Base-by-base conservation (phyloP, 495 filamentous ascomycete genomes). In the Xylaria nigripes region DNA sequence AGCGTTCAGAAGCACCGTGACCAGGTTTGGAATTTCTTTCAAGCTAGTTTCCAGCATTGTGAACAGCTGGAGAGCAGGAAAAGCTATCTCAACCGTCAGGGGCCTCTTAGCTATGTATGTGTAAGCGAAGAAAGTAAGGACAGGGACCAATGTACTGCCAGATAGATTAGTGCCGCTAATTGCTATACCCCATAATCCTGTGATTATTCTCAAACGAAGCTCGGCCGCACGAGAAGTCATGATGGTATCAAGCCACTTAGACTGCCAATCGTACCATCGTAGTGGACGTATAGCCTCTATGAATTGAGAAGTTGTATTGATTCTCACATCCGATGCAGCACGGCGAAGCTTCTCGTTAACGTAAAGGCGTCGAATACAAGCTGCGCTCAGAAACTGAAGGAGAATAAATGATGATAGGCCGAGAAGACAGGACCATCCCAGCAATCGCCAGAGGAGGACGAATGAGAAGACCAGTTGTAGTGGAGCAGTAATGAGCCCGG, bases 181-280 rank as follows among this genome's bases (percentile, higher is more conserved):
- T 12, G 72, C 54, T 23, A 82, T 76, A 22, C 60, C 68, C 71
- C 81, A 84, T 6, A 90, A 52, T 46, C 75, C 81, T 1, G 83
- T 82, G 2, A 83, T 67, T n/a, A 92, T 72, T 12, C 83, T 76
- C 13, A 85, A 69, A 23, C 78, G 73, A 50, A 94, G 54, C 61
- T 94, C 89, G 24, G 75, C 70, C 48, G 83, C 76, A 38, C 89
- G 76, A 21, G 83, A 77, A 48, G 81, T 75, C 79, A 92, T 81
- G 54, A 92, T 86, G 48, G 79, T 76, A 15, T 68, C 72, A 22
- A 91, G 79, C 89, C 89, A 94, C 45, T 82, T 76, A 48, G 81
- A 76, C 68, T 94, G 86, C 89, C 89, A 94, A 29, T 83, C 87
- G 62, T 94, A 91, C 84, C 86, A 94, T 12, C 89, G 80, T 19